Percentiles rank a stretch among this genome's conserved stretches.
Evolutionary conservation across 257 asterid species (phyloP).

Genomic region (Penstemon eatonii): DNA sequence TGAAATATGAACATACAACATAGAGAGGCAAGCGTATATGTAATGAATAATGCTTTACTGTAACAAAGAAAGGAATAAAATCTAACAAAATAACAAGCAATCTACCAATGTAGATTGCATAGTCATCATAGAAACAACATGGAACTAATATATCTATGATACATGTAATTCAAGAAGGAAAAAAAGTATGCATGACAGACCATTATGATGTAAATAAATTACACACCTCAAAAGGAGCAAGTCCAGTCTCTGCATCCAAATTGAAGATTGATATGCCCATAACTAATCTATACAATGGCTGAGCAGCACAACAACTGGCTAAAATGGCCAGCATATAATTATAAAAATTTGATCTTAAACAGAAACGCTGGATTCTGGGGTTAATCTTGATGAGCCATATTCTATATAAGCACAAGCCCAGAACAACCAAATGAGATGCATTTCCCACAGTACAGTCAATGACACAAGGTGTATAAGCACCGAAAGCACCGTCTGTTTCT

Average conservation of each 20-base stretch:
- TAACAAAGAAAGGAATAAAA: not conserved
- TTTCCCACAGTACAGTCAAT: slow-evolving; percentile 60
- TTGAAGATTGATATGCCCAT: slow-evolving; percentile 63
- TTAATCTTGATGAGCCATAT: slow-evolving; percentile 53
- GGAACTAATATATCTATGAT: not conserved
- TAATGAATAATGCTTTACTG: not conserved
- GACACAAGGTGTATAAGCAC: slow-evolving; percentile 82
- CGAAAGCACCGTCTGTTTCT: slow-evolving; percentile 58
- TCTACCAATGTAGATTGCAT: slow-evolving; percentile 2
- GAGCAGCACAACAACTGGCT: slow-evolving; percentile 64
- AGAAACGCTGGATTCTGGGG: slow-evolving; percentile 44
- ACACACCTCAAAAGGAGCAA: slow-evolving; percentile 81
- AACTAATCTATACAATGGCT: slow-evolving; percentile 63
- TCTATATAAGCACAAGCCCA: slow-evolving; percentile 60
- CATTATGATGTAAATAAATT: slow-evolving; percentile 22
- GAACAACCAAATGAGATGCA: slow-evolving; percentile 55
- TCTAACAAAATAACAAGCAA: not conserved
- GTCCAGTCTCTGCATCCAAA: slow-evolving; percentile 50
- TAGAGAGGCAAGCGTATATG: not conserved
- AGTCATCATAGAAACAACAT: not conserved
- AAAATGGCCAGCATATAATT: slow-evolving; percentile 55
- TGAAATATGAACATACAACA: slow-evolving; percentile 8
- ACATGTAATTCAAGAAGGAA: too few species aligned
- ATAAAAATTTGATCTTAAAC: slow-evolving; percentile 59
- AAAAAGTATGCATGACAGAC: not conserved